These are phyloP conservation scores for Trametes cubensis DNA, from an alignment of 768 basidiomycete species.

Conservation along the genomic window DNA sequence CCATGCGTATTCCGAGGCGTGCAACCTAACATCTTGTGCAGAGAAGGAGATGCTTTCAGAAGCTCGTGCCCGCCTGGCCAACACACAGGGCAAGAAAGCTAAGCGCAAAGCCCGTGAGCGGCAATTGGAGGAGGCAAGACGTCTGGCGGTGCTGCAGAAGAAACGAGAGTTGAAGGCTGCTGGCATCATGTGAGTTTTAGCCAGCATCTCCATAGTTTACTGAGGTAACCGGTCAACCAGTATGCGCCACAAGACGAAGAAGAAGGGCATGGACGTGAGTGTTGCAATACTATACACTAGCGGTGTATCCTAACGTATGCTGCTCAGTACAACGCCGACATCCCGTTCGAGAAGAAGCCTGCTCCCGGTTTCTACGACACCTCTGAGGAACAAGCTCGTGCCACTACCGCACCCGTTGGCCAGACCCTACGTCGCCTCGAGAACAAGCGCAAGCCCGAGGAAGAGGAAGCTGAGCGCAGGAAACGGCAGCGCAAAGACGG, in stretches of 20 bases:
- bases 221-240: constrained; percentile 40
- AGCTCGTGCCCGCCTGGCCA: constrained; percentile 95
- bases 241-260: constrained; percentile 92
- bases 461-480: constrained; percentile 90
- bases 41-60: constrained; percentile 99
- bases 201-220: not conserved
- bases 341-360: constrained; percentile 97
- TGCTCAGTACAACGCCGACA: constrained; percentile 91
- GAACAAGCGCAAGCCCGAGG: constrained; percentile 92
- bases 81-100: constrained; percentile 99
- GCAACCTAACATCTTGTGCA: constrained; percentile 34
- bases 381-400: constrained; percentile 86
- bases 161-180: constrained; percentile 97
- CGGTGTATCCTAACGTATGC: constrained; percentile 14
- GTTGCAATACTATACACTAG: constrained; percentile 1
- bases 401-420: constrained; percentile 87
- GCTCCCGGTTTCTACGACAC: constrained; percentile 98
- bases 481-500: constrained; percentile 79
- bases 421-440: constrained; percentile 90
- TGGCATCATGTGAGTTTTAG: constrained; percentile 72
- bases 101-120: constrained; percentile 98
- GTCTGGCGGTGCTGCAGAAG: constrained; percentile 94
- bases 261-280: constrained; percentile 96
- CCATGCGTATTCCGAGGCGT: not conserved
- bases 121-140: constrained; percentile 93